Evolutionary conservation across 2,329 filamentous ascomycete genomes (phyloP).

Genomic region (Aureobasidium zeae): DNA sequence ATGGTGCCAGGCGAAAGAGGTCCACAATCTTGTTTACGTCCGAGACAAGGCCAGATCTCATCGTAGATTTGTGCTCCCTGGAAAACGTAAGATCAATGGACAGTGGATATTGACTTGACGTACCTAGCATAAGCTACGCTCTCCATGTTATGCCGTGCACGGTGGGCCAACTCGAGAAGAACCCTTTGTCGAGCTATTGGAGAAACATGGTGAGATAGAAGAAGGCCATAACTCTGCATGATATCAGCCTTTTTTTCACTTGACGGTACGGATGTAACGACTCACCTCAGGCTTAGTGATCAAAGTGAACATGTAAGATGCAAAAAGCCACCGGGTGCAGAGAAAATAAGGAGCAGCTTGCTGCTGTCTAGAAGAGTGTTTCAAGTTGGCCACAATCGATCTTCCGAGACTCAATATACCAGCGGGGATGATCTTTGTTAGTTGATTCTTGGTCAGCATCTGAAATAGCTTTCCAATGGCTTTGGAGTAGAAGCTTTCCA

Average conservation of each 20-base stretch:
- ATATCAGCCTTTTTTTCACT: slow-evolving; percentile 25
- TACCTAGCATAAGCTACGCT: slow-evolving; percentile 65
- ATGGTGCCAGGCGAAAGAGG: slow-evolving; percentile 41
- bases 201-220: slow-evolving; percentile 86
- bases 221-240: slow-evolving; percentile 47
- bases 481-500: slow-evolving; percentile 79
- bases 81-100: slow-evolving; percentile 21
- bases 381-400: slow-evolving; percentile 63
- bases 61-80: slow-evolving; percentile 52
- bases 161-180: slow-evolving; percentile 64
- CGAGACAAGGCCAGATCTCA: slow-evolving; percentile 52
- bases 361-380: slow-evolving; percentile 58
- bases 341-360: slow-evolving; percentile 68
- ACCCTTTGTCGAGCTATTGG: slow-evolving; percentile 77
- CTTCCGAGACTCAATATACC: slow-evolving; percentile 76
- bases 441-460: slow-evolving; percentile 68
- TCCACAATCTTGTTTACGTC: slow-evolving; percentile 65
- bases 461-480: slow-evolving; percentile 76
- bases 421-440: slow-evolving; percentile 75
- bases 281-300: slow-evolving; percentile 79
- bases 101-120: slow-evolving; percentile 25
- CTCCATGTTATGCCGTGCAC: slow-evolving; percentile 51
- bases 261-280: neutral
- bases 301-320: slow-evolving; percentile 72
- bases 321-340: slow-evolving; percentile 86